Evolutionary conservation across 2,329 filamentous ascomycete genomes (phyloP).

Genomic region (Dactylellina parvicollis): DNA sequence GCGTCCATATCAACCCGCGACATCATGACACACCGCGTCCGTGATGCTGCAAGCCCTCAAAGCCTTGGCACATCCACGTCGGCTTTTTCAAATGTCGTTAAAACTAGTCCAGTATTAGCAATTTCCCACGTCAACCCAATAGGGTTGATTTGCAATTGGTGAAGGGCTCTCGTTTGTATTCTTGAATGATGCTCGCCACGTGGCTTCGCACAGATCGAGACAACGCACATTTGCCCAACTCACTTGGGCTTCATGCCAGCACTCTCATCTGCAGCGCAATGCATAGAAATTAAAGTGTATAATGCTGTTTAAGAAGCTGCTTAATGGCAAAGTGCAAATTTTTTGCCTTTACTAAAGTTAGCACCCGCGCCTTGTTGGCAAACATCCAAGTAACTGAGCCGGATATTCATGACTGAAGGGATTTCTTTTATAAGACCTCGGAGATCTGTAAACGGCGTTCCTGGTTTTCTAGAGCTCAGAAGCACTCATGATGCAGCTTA

Average conservation of each 20-base stretch:
- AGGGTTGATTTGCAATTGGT: too few species aligned
- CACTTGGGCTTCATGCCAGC: slow-evolving; percentile 14
- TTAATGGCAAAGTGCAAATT: background rate
- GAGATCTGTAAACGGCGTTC: background rate
- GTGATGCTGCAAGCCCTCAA: too few species aligned
- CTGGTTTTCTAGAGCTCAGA: background rate
- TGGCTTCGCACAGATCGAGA: slow-evolving; percentile 41
- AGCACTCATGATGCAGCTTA: slow-evolving; percentile 35
- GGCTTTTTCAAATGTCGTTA: too few species aligned
- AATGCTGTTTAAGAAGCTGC: background rate
- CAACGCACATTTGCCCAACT: slow-evolving; percentile 44
- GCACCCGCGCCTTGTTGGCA: background rate
- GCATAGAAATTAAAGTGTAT: slow-evolving; percentile 21
- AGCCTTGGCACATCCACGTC: too few species aligned
- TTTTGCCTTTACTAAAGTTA: background rate
- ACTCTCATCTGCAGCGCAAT: slow-evolving; percentile 1
- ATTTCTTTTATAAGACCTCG: background rate
- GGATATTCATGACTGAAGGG: too few species aligned
- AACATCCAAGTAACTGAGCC: too few species aligned
- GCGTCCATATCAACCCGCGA: too few species aligned
- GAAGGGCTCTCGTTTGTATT: background rate
- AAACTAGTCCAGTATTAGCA: too few species aligned
- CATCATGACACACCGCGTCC: too few species aligned
- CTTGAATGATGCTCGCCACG: slow-evolving; percentile 22
- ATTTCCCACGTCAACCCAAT: too few species aligned